A percentile compares a stretch with the other conserved stretches of the same genome.
These are phyloP conservation scores for Urtica urens DNA, from an alignment of 306 rosid genomes.

Conservation along the genomic window DNA sequence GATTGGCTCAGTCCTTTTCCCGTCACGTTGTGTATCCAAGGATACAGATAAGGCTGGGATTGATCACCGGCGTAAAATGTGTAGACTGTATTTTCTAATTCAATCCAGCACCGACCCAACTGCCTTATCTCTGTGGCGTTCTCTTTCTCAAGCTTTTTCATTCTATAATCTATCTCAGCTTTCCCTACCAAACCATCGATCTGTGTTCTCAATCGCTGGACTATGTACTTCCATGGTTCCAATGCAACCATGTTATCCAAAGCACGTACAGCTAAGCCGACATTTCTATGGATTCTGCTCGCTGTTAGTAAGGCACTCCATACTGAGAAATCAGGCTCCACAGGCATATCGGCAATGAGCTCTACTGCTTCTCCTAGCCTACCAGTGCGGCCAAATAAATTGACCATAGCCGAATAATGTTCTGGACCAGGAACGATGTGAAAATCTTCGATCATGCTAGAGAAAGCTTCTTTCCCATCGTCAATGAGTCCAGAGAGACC, in stretches of 20 bases:
- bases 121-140: constrained; percentile 25
- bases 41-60: constrained; percentile 31
- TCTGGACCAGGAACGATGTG: constrained; percentile 52
- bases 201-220: constrained; percentile 42
- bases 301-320: constrained; percentile 72
- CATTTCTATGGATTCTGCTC: constrained; percentile 57
- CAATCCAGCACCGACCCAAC: constrained; percentile 76
- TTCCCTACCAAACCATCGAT: constrained; percentile 51
- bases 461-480: constrained; percentile 53
- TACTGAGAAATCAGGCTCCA: constrained; percentile 51
- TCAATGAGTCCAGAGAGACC: constrained; percentile 59
- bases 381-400: constrained; percentile 77
- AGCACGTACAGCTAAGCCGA: constrained; percentile 47
- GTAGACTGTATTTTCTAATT: constrained; percentile 38
- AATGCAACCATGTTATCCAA: constrained; percentile 47
- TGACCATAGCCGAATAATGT: constrained; percentile 69
- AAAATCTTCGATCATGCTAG: constrained; percentile 45
- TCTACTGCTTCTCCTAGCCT: constrained; percentile 62
- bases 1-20: constrained; percentile 30
- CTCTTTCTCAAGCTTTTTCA: constrained; percentile 45
- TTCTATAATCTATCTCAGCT: constrained; percentile 30
- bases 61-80: constrained; percentile 48
- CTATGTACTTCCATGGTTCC: constrained; percentile 50
- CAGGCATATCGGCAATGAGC: constrained; percentile 64
- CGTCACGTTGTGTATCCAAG: constrained; percentile 43